Evolutionary conservation across 1,139 yeast species (phyloP), one percentile per base, ranked within the genome.

Genomic region (Nakaseomyces bracarensis): DNA sequence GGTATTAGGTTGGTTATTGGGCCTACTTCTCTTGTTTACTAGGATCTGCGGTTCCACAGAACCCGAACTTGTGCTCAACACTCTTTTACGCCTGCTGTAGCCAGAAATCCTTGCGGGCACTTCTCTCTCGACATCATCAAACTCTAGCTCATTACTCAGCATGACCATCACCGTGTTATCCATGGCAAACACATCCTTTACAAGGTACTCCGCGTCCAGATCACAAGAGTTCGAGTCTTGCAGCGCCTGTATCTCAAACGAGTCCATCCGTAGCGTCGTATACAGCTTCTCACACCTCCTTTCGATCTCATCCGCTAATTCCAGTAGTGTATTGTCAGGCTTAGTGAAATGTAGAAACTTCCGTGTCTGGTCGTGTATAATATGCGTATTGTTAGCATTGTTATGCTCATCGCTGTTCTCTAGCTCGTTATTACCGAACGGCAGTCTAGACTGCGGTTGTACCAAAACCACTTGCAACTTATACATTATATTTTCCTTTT

Each of bases 141-240:
- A 37, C 16, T 52, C 54, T 25, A 64, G 46, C 36, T 69, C 73
- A 45, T 69, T 67, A 21, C 64, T 63, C 13, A 78, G 66, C 3
- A 79, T 54, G 1, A 80, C 79, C 38, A 79, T 64, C 14, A 82
- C 68, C 2, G 73, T 61, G 48, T 75, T 79, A 33, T 75, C 77
- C 11, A 50, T 43, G 19, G 69, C 65, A 53, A 83, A 80, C 7
- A 82, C 78, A 50, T 81, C 85, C 8, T 71, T 71, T 0, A 78
- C 79, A 3, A 61, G 49, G 50, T 77, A 83, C 45, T 82, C 93
- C 0, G 87, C 86, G 59, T 83, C 94, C 49, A 84, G 64, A 57
- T 84, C 94, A 53, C 87, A 82, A 47, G 70, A 70, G 46, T 75
- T 72, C 22, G 63, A 60, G 57, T 83, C 89, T 55, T 82, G 91